Conservation (phyloP, 2,329 filamentous ascomycete species). For the Apiospora saccharicola region DNA sequence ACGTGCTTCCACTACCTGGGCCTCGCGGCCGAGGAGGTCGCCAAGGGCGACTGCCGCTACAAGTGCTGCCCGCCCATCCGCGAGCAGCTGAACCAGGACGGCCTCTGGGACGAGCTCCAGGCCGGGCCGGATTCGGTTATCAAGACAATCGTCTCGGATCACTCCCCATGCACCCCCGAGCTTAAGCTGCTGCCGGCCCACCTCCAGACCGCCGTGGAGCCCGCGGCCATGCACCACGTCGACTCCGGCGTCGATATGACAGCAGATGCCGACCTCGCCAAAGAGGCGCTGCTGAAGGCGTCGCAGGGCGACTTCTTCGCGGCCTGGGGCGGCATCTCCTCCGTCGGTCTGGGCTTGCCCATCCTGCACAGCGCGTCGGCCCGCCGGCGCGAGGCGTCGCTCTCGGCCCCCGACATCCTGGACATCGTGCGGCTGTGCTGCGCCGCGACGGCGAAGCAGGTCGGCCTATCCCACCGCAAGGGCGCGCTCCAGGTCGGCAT, state of each 20-base stretch:
- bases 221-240: conserved; percentile 52
- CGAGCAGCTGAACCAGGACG: conserved; percentile 80
- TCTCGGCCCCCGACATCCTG: conserved; percentile 60
- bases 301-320: conserved; percentile 86
- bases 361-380: conserved; percentile 85
- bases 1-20: conserved; percentile 96
- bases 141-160: conserved; percentile 90
- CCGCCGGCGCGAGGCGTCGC: conserved; percentile 61
- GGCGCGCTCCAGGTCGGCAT: conserved; percentile 82
- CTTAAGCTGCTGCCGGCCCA: conserved; percentile 84
- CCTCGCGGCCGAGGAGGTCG: conserved; percentile 81
- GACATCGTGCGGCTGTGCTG: conserved; percentile 89
- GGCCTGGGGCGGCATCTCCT: conserved; percentile 96
- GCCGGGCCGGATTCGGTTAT: conserved; percentile 75
- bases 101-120: conserved; percentile 83
- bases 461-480: conserved; percentile 82
- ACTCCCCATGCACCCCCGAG: conserved; percentile 94
- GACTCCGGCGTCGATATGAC: conserved; percentile 63
- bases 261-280: conserved; percentile 43
- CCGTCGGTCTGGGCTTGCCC: conserved; percentile 88
- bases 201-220: conserved; percentile 56
- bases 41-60: conserved; percentile 86
- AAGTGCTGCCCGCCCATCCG: conserved; percentile 97
- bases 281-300: conserved; percentile 37
- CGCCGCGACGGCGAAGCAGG: conserved; percentile 85